phyloP scores from a whole-genome alignment of 2,329 filamentous ascomycete genomes.

The Ramichloridium luteum region DNA sequence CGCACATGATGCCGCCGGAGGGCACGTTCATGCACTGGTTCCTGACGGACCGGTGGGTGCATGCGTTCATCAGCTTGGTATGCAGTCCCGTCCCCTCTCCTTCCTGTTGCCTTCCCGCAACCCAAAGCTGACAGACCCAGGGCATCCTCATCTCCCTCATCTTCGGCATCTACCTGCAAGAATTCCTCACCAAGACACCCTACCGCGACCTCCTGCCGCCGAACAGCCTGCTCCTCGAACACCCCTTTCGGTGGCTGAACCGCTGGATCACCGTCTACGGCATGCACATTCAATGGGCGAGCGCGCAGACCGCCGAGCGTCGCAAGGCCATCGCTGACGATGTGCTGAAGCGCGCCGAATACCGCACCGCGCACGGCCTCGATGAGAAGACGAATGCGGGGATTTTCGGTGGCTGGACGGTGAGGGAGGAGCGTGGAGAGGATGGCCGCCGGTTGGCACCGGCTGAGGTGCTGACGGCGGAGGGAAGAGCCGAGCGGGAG shows the following conservation, averaged over 20 bases:
- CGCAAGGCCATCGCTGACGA: conserved; percentile 68
- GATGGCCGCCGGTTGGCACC: no score
- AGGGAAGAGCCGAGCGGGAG: conserved; percentile 11
- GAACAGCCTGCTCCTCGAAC: conserved; percentile 52
- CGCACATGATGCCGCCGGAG: conserved; percentile 74
- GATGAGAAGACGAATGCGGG: conserved; percentile 40
- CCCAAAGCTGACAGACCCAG: conserved; percentile 27
- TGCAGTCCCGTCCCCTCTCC: conserved; percentile 14
- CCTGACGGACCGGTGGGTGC: conserved; percentile 61
- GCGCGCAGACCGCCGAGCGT: conserved; percentile 55
- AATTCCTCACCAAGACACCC: conserved; percentile 68
- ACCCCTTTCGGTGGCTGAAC: conserved; percentile 55
- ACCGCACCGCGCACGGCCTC: conserved; percentile 73
- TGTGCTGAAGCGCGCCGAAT: conserved; percentile 73
- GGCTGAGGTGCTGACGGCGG: conserved; percentile 18
- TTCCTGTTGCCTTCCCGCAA: background rate
- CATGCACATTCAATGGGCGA: conserved; percentile 63
- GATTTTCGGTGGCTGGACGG: conserved; percentile 39
- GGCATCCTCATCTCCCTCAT: conserved; percentile 59
- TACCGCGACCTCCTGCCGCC: conserved; percentile 69
- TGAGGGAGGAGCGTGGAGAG: conserved; percentile 24
- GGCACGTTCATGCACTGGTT: conserved; percentile 79
- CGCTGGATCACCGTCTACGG: conserved; percentile 60
- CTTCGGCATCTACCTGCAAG: conserved; percentile 59
- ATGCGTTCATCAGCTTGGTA: conserved; percentile 76